Percentiles rank a stretch among this genome's conserved stretches.
phyloP scores from a whole-genome alignment of 305 asterid species.

The Solanum hybrid region DNA sequence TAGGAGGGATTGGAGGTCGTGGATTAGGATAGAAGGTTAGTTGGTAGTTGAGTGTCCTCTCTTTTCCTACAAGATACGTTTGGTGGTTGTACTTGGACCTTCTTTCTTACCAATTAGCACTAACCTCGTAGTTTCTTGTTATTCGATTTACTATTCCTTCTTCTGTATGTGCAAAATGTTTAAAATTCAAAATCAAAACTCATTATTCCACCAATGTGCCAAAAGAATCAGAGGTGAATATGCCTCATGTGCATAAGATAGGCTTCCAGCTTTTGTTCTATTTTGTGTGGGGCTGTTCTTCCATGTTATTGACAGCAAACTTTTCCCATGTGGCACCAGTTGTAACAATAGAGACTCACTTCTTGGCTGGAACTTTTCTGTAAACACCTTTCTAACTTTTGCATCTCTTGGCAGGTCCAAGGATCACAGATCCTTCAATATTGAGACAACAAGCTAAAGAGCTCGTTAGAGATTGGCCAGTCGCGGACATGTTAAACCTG shows the following conservation, averaged over 20 bases:
- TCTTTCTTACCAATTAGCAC: background rate
- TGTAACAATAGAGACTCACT: background rate
- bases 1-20: background rate
- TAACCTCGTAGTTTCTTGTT: background rate
- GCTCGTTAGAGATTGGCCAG: slow-evolving; percentile 46
- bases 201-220: background rate
- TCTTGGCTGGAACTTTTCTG: background rate
- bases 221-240: background rate
- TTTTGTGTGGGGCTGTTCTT: background rate
- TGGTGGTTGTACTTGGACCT: background rate
- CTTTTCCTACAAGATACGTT: background rate
- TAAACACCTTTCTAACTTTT: background rate
- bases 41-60: background rate
- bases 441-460: slow-evolving; percentile 43
- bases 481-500: slow-evolving; percentile 36
- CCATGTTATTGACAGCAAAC: background rate
- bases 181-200: background rate
- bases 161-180: background rate
- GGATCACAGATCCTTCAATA: slow-evolving; percentile 63
- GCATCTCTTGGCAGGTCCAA: slow-evolving; percentile 42
- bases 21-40: background rate
- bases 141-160: background rate
- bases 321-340: background rate
- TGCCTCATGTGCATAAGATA: background rate
- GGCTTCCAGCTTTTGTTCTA: background rate